These are phyloP conservation scores for Ceratobasidium sp. DNA, from an alignment of 1,284 basidiomycete species.

Conservation along the genomic window DNA sequence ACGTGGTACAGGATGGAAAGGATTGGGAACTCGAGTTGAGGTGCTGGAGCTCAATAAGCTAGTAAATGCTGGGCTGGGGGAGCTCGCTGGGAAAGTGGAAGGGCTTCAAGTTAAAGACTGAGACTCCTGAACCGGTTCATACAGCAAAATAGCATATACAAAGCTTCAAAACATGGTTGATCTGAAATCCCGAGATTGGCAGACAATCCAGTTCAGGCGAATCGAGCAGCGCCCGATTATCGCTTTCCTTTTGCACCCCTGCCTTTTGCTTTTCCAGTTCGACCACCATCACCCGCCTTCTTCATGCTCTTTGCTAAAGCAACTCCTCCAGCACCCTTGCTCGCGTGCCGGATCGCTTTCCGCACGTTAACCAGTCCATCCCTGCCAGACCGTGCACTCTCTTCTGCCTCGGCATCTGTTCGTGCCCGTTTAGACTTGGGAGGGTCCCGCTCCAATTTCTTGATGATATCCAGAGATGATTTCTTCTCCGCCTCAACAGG, in stretches of 20 bases:
- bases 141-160: slow-evolving; percentile 22
- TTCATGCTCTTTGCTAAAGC: slow-evolving; percentile 44
- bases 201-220: neutral
- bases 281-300: neutral
- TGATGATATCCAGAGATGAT: slow-evolving; percentile 74
- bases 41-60: slow-evolving; percentile 49
- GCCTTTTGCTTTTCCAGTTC: slow-evolving; percentile 14
- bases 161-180: neutral
- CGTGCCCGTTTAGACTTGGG: slow-evolving; percentile 59
- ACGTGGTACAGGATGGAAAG: slow-evolving; percentile 76
- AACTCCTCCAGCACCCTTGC: slow-evolving; percentile 63
- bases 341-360: slow-evolving; percentile 83
- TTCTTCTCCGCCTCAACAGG: slow-evolving; percentile 72
- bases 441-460: slow-evolving; percentile 74
- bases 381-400: slow-evolving; percentile 54
- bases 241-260: slow-evolving; percentile 26
- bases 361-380: slow-evolving; percentile 74
- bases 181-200: neutral
- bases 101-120: slow-evolving; percentile 7
- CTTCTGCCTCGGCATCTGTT: slow-evolving; percentile 57
- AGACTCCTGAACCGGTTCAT: slow-evolving; percentile 1
- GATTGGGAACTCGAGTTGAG: slow-evolving; percentile 63
- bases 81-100: slow-evolving; percentile 12
- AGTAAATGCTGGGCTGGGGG: neutral
- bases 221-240: neutral